Evolutionary conservation across 257 asterid genomes (phyloP).

Genomic region (Solanum commersonii): DNA sequence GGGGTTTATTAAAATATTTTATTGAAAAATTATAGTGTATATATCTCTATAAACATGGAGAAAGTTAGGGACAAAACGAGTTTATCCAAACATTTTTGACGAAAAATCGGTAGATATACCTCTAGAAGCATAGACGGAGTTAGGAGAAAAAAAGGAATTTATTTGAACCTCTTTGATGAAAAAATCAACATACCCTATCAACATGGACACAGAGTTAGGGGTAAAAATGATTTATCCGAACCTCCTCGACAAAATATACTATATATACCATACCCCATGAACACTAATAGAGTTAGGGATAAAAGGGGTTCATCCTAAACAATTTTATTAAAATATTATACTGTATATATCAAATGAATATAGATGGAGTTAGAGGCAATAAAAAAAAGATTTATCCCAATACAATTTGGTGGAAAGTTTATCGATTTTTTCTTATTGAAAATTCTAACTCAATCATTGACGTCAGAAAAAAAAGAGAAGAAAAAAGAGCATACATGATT

Average conservation of each 20-base stretch:
- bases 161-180: not conserved
- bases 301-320: not conserved
- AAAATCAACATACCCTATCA: not conserved
- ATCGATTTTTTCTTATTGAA: not conserved
- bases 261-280: not conserved
- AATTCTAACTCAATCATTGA: not conserved
- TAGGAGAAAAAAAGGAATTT: not conserved
- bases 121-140: not conserved
- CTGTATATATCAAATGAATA: not conserved
- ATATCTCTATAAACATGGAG: not conserved
- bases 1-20: too few relatives aligned
- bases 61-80: not conserved
- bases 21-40: not conserved
- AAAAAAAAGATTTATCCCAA: not conserved
- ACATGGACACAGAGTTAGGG: not conserved
- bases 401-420: not conserved
- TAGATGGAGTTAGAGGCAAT: not conserved
- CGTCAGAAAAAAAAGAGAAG: constrained; percentile 7
- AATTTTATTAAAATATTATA: not conserved
- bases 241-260: not conserved
- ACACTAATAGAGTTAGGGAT: not conserved
- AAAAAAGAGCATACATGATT: constrained; percentile 47
- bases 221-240: not conserved
- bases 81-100: not conserved
- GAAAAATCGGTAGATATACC: not conserved